Conservation (phyloP, 2,329 filamentous ascomycete genomes). For the Phialophora expanda region DNA sequence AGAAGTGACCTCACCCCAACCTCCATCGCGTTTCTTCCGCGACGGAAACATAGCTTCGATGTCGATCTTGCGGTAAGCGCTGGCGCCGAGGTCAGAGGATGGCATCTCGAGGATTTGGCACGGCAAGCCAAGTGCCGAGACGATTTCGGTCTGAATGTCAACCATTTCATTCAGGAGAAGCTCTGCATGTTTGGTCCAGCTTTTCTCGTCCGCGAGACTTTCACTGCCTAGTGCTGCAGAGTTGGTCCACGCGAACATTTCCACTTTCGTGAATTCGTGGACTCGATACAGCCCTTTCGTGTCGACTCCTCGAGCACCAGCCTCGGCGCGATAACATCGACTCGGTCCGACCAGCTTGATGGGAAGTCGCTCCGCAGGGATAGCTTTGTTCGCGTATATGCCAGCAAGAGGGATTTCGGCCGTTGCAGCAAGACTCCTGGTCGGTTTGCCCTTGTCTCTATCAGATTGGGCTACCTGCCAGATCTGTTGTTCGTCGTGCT, state of each 20-base stretch:
- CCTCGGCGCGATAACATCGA: constrained; percentile 94
- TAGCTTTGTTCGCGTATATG: constrained; percentile 76
- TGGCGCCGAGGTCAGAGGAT: constrained; percentile 82
- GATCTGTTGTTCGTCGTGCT: constrained; percentile 88
- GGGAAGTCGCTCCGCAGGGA: constrained; percentile 71
- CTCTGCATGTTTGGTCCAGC: constrained; percentile 42
- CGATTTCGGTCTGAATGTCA: constrained; percentile 81
- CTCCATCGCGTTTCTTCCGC: constrained; percentile 64
- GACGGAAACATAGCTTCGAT: constrained; percentile 95
- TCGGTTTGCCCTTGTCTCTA: constrained; percentile 65
- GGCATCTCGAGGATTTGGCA: constrained; percentile 96
- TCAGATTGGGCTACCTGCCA: constrained; percentile 78
- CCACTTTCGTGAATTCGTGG: constrained; percentile 98
- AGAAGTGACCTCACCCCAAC: constrained; percentile 93
- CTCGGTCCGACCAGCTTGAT: constrained; percentile 81
- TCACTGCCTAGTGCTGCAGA: constrained; percentile 48
- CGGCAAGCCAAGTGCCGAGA: constrained; percentile 75
- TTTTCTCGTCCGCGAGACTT: constrained; percentile 25
- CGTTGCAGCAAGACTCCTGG: constrained; percentile 80
- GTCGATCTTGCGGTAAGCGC: constrained; percentile 83
- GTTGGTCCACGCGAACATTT: constrained; percentile 90
- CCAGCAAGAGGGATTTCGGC: constrained; percentile 94
- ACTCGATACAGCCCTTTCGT: constrained; percentile 96
- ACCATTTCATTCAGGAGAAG: constrained; percentile 82
- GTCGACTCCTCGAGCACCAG: constrained; percentile 83